Percentiles rank a stretch among this genome's conserved stretches.
Evolutionary conservation across 768 basidiomycete species (phyloP).

Genomic region (Royoungia palumana): DNA sequence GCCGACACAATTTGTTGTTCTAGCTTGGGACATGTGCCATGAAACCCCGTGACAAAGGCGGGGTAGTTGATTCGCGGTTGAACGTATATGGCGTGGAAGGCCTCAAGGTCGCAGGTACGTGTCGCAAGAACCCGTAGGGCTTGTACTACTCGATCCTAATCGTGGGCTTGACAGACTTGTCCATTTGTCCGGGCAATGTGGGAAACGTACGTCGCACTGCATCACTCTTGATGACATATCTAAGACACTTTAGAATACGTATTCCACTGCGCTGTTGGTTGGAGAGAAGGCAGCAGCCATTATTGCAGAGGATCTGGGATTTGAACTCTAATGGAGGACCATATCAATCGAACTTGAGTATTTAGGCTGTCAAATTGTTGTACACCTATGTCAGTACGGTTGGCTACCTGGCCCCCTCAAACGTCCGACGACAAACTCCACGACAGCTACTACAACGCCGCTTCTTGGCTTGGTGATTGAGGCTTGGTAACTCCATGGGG

Average conservation of each 20-base stretch:
- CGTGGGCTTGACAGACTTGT: constrained; percentile 27
- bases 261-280: constrained; percentile 41
- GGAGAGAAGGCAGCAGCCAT: constrained; percentile 62
- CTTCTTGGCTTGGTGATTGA: too few species aligned
- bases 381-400: too few species aligned
- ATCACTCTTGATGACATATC: too few species aligned
- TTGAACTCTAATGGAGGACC: too few species aligned
- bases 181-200: constrained; percentile 30
- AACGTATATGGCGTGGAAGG: constrained; percentile 60
- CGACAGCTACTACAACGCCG: too few species aligned
- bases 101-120: constrained; percentile 57
- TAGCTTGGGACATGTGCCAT: constrained; percentile 68
- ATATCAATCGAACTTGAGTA: too few species aligned
- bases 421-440: too few species aligned
- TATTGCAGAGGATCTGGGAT: constrained; percentile 49
- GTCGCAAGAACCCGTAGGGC: too few species aligned
- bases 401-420: too few species aligned
- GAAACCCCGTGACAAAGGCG: constrained; percentile 56
- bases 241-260: constrained; percentile 34
- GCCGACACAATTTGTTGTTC: background rate
- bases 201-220: constrained; percentile 16
- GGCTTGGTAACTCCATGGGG: too few species aligned
- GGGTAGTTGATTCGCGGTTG: constrained; percentile 59
- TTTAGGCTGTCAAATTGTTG: too few species aligned
- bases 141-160: background rate